These are phyloP conservation scores for Cupressus sempervirens DNA, from an alignment of 75 land plant species.

Conservation along the genomic window DNA sequence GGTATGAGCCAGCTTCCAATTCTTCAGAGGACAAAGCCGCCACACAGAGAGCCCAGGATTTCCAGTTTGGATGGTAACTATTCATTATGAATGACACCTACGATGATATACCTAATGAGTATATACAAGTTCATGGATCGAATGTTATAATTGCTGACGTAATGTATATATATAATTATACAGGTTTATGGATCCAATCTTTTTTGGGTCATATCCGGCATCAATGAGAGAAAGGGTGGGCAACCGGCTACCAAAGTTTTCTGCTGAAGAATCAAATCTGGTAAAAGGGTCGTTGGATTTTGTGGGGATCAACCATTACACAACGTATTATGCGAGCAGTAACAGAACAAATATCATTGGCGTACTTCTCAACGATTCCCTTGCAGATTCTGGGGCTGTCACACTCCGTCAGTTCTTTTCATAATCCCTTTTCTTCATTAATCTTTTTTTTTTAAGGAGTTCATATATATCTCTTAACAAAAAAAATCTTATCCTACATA, in stretches of 20 bases:
- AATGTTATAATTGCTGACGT: background rate
- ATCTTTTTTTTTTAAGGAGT: background rate
- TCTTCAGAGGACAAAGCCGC: constrained; percentile 35
- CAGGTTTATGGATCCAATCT: constrained; percentile 78
- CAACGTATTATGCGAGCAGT: constrained; percentile 46
- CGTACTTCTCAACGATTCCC: constrained; percentile 30
- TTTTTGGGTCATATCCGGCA: constrained; percentile 62
- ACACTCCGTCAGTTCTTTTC: constrained; percentile 38
- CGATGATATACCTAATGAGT: background rate
- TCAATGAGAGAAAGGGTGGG: constrained; percentile 60
- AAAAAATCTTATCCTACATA: no score
- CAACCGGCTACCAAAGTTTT: constrained; percentile 52
- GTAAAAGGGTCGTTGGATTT: constrained; percentile 71
- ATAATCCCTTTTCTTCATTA: no score
- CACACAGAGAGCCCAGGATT: constrained; percentile 39
- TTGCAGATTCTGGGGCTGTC: constrained; percentile 47
- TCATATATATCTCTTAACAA: background rate
- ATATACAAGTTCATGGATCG: constrained; percentile 68
- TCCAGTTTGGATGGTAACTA: constrained; percentile 37
- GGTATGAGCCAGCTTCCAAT: constrained; percentile 51
- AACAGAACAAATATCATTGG: constrained; percentile 34
- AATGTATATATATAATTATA: background rate
- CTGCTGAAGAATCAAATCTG: constrained; percentile 28
- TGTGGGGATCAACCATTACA: constrained; percentile 77
- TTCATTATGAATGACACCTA: background rate